Evolutionary conservation across 768 basidiomycete genomes (phyloP).

Genomic region (Lyophyllum atratum): DNA sequence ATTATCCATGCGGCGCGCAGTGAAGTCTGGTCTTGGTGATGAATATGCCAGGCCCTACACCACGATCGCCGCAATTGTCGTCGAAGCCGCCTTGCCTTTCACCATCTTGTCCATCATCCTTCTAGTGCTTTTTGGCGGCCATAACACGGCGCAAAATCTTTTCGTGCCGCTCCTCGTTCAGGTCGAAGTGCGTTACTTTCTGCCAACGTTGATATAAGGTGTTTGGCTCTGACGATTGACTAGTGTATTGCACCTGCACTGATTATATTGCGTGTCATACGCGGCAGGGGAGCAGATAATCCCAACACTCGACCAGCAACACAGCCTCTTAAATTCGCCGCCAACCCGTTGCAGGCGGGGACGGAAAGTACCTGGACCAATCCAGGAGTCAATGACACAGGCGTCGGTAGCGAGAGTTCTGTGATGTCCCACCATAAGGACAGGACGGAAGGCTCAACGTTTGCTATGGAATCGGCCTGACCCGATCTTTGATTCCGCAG

Average conservation of each 20-base stretch:
- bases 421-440: background rate
- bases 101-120: constrained; percentile 31
- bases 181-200: constrained; percentile 16
- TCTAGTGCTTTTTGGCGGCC: constrained; percentile 20
- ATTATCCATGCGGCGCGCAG: constrained; percentile 24
- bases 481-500: background rate
- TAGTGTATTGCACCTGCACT: constrained; percentile 9
- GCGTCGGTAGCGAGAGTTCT: background rate
- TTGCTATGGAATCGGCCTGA: background rate
- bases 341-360: background rate
- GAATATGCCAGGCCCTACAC: constrained; percentile 31
- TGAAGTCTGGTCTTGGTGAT: constrained; percentile 21
- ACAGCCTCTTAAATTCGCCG: background rate
- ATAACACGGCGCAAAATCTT: constrained; percentile 21
- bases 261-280: constrained; percentile 10
- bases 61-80: constrained; percentile 29
- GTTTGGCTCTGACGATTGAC: background rate
- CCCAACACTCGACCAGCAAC: background rate
- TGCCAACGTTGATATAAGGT: background rate
- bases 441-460: background rate
- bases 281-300: background rate
- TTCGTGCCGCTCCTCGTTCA: constrained; percentile 26
- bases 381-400: background rate
- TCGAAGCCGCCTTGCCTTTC: constrained; percentile 38
- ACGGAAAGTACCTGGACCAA: constrained; percentile 1